Evolutionary conservation across 768 basidiomycete genomes (phyloP).

Genomic region (Rubroboletus pulcherrimus): DNA sequence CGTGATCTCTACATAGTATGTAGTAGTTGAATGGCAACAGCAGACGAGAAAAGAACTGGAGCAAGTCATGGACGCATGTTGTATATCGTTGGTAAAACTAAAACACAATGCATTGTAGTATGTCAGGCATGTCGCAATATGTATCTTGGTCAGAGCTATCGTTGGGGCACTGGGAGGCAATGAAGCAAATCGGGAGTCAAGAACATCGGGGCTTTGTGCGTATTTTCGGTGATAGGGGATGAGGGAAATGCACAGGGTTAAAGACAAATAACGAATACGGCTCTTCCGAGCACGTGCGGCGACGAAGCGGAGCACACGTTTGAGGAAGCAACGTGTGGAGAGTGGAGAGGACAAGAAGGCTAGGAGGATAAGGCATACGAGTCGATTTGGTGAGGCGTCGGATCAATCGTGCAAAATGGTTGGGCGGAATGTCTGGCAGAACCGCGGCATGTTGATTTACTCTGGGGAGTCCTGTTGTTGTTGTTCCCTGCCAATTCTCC

Average conservation of each 20-base stretch:
- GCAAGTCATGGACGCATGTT: constrained; percentile 20
- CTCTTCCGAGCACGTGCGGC: constrained; percentile 12
- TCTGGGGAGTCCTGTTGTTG: constrained; percentile 73
- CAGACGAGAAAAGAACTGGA: constrained; percentile 1
- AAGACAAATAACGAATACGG: constrained; percentile 23
- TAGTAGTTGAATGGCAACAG: background rate
- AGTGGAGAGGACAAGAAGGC: constrained; percentile 28
- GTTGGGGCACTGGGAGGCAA: constrained; percentile 11
- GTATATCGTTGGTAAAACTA: constrained; percentile 25
- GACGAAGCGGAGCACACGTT: constrained; percentile 10
- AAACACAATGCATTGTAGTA: constrained; percentile 34
- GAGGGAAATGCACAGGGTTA: constrained; percentile 21
- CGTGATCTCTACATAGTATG: constrained; percentile 16
- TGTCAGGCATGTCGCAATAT: constrained; percentile 29
- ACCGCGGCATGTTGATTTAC: constrained; percentile 10
- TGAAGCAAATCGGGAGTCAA: constrained; percentile 25
- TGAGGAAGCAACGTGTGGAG: constrained; percentile 9
- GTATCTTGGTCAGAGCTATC: constrained; percentile 24
- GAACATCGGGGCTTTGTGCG: constrained; percentile 25
- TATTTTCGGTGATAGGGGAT: constrained; percentile 20
- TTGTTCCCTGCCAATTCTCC: constrained; percentile 81
- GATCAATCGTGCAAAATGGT: constrained; percentile 13
- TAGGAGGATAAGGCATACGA: constrained; percentile 25
- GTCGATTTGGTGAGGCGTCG: constrained; percentile 12
- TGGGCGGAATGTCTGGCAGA: background rate